phyloP scores from a whole-genome alignment of 805 yeast species.

The Saccharomycopsis sp. region DNA sequence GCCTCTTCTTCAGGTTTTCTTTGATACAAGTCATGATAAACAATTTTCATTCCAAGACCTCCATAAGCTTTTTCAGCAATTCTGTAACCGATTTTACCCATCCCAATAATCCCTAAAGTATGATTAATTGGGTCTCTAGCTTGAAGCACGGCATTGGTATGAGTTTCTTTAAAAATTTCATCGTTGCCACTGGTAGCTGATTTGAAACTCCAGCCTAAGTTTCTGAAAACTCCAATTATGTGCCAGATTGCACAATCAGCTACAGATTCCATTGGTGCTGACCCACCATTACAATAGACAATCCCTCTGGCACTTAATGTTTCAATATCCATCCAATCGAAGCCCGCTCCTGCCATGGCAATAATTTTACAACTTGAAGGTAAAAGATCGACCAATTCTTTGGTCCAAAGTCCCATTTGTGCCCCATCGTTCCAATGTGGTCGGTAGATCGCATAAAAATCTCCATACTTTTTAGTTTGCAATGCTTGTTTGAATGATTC shows the following conservation, averaged over 20 bases:
- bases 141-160: constrained; percentile 12
- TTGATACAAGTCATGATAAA: constrained; percentile 18
- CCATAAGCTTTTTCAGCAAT: constrained; percentile 29
- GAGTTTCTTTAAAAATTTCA: constrained; percentile 5
- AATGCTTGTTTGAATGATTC: constrained; percentile 12
- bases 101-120: constrained; percentile 31
- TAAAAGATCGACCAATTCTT: constrained; percentile 14
- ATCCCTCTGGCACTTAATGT: constrained; percentile 36
- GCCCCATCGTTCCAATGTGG: constrained; percentile 21
- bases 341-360: constrained; percentile 42
- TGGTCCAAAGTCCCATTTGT: constrained; percentile 20
- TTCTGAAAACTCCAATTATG: constrained; percentile 16
- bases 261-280: constrained; percentile 19
- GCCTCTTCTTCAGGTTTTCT: constrained; percentile 14
- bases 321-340: constrained; percentile 42
- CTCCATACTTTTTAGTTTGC: constrained; percentile 6
- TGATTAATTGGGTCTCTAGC: constrained; percentile 27
- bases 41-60: constrained; percentile 19
- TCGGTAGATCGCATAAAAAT: constrained; percentile 18
- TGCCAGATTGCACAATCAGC: constrained; percentile 20
- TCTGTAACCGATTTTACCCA: constrained; percentile 30
- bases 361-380: constrained; percentile 16
- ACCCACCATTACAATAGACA: constrained; percentile 20
- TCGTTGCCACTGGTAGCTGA: constrained; percentile 9
- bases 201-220: constrained; percentile 16